Evolutionary conservation across 768 basidiomycete species (phyloP).

Genomic region (Trametes cinnabarina): DNA sequence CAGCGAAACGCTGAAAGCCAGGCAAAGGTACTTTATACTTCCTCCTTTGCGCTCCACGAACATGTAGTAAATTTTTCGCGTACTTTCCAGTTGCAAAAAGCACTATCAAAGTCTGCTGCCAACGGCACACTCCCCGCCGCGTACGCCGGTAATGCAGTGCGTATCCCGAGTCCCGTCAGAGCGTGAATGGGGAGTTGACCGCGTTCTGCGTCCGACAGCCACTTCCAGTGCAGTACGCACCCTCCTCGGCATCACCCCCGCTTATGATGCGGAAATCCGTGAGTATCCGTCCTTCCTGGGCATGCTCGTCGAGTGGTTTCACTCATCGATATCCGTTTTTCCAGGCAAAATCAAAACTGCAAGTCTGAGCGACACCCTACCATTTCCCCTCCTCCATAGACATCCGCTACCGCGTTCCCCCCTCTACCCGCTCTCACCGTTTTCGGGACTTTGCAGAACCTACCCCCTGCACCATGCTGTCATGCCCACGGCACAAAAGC

Average conservation of each 20-base stretch:
- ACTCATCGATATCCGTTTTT: neutral
- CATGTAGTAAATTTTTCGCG: conserved; percentile 12
- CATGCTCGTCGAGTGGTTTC: neutral
- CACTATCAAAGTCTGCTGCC: conserved; percentile 51
- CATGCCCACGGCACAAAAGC: conserved; percentile 21
- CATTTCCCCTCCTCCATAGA: conserved; percentile 18
- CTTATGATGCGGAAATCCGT: conserved; percentile 38
- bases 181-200: conserved; percentile 2
- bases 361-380: conserved; percentile 21
- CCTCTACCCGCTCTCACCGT: conserved; percentile 2
- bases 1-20: conserved; percentile 69
- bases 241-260: conserved; percentile 27
- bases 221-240: conserved; percentile 21
- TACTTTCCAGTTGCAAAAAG: conserved; percentile 55
- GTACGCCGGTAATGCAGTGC: conserved; percentile 21
- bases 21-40: conserved; percentile 55
- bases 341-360: conserved; percentile 30
- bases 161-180: conserved; percentile 9
- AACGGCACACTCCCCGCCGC: conserved; percentile 20
- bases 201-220: conserved; percentile 4
- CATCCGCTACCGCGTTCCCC: neutral
- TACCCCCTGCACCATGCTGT: conserved; percentile 11
- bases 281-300: conserved; percentile 12
- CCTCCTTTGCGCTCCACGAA: neutral
- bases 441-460: conserved; percentile 28